Evolutionary conservation across 495 filamentous ascomycete genomes (phyloP).

Genomic region (Lasiosphaeris hirsuta): DNA sequence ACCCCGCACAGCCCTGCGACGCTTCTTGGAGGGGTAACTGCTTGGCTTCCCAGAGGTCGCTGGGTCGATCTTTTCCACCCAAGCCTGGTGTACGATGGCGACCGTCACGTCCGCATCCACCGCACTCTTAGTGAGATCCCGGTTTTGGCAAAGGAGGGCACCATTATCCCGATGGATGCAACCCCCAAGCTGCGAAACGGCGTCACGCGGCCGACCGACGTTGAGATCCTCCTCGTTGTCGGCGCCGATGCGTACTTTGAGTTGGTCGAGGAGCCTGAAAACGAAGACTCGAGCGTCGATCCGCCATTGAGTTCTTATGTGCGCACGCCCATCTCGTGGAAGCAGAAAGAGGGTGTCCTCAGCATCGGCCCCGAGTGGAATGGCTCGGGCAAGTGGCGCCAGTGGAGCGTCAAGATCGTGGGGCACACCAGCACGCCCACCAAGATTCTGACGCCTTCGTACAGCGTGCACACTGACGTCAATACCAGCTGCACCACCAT

Average conservation of each 20-base stretch:
- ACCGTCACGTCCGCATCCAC: slow-evolving; percentile 44
- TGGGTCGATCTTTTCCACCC: slow-evolving; percentile 51
- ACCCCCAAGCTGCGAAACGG: slow-evolving; percentile 38
- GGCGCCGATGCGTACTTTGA: slow-evolving; percentile 47
- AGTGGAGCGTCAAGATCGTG: slow-evolving; percentile 22
- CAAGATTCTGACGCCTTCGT: not conserved
- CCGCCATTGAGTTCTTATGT: slow-evolving; percentile 21
- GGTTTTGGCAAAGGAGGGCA: slow-evolving; percentile 51
- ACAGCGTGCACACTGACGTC: not conserved
- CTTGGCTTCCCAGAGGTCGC: slow-evolving; percentile 50
- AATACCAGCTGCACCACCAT: slow-evolving; percentile 5
- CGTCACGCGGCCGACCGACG: slow-evolving; percentile 31
- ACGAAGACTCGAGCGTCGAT: slow-evolving; percentile 18
- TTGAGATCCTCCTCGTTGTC: slow-evolving; percentile 51
- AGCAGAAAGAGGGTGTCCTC: slow-evolving; percentile 24
- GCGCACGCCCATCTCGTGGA: slow-evolving; percentile 26
- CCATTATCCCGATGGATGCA: slow-evolving; percentile 51
- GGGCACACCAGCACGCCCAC: slow-evolving; percentile 12
- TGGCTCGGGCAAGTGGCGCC: slow-evolving; percentile 13
- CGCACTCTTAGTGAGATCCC: slow-evolving; percentile 43
- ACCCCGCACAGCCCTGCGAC: slow-evolving; percentile 38
- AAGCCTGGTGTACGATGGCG: slow-evolving; percentile 50
- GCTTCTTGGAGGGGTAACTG: slow-evolving; percentile 35
- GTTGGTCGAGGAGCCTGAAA: slow-evolving; percentile 39
- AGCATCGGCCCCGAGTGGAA: slow-evolving; percentile 25